Base-by-base conservation (phyloP, 495 filamentous ascomycete genomes). In the Clavariopsis aquatica region DNA sequence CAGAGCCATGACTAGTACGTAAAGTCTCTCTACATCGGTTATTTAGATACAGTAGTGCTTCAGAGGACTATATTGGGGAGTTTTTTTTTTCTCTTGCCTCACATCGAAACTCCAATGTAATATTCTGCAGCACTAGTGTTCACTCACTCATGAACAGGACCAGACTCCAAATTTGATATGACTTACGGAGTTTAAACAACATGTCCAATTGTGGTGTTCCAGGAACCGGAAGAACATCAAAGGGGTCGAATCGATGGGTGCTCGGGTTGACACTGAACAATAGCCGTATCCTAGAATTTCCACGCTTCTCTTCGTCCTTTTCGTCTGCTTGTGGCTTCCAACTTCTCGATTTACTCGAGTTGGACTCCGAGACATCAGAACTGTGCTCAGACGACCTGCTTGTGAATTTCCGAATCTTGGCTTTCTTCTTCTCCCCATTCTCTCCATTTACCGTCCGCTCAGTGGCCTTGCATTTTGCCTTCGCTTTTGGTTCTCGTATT, bases 201-300 rank as follows among this genome's bases (percentile, higher is more conserved):
- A 60, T 36, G 27, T 69, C 60, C 19, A 69, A 22, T 20, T 64
- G 49, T 6, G 49, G 43, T 2, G 60, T 60, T n/a, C 59, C 66
- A 23, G 66, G 66, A 22, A 69, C 57, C 15, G 66, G 66, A 13
- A 69, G 24, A 6, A 59, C 54, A 45, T 69, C 56, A 29, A 69
- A 69, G 2, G 66, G 66, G 29, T 69, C 66, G 57, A 56, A 64
- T 8, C 66, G 54, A 63, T 69, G 53, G 2, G 65, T 46, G 49
- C 29, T 64, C 5, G 65, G 65, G n/a, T 52, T 60, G 17, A 52
- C 60, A 13, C 45, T 65, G 6, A 65, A 22, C 31, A 53, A 10
- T 12, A 59, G 10, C 41, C 47, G 54, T 20, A 9, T 12, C 1
- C 31, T 47, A 6, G 6, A 20, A 20, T 47, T 59, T 12, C 1